Percentiles rank a stretch among this genome's conserved stretches.
phyloP scores from a whole-genome alignment of 495 filamentous ascomycete genomes.

The Talaromyces proteolyticus region DNA sequence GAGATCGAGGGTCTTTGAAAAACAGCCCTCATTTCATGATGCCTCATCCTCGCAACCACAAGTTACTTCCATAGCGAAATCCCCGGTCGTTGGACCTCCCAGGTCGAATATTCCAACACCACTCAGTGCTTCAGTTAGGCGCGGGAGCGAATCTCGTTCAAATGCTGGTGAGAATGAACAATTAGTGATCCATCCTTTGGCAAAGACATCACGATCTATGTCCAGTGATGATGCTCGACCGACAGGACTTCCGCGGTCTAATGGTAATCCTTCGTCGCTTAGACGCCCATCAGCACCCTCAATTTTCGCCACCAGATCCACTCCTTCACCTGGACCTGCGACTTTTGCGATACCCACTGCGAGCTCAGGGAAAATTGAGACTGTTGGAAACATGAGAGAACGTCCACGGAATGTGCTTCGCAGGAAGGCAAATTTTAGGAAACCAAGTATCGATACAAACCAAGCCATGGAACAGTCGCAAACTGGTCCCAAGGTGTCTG shows the following conservation, averaged over 20 bases:
- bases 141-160: slow-evolving; percentile 22
- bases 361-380: slow-evolving; percentile 6
- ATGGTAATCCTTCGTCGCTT: slow-evolving; percentile 12
- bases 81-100: slow-evolving; percentile 12
- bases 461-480: not conserved
- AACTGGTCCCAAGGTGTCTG: too few relatives aligned
- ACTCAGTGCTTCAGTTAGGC: slow-evolving; percentile 15
- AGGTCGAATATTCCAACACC: slow-evolving; percentile 25
- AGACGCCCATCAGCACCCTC: slow-evolving; percentile 6
- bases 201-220: slow-evolving; percentile 14
- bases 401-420: slow-evolving; percentile 37
- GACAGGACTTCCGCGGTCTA: slow-evolving; percentile 27
- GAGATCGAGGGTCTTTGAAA: slow-evolving; percentile 26
- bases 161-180: slow-evolving; percentile 21
- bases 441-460: not conserved
- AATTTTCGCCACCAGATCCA: slow-evolving; percentile 9
- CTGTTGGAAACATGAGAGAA: slow-evolving; percentile 13
- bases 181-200: slow-evolving; percentile 14
- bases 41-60: slow-evolving; percentile 17
- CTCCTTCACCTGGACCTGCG: slow-evolving; percentile 12
- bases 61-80: slow-evolving; percentile 10
- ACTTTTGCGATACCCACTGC: slow-evolving; percentile 10
- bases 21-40: slow-evolving; percentile 18
- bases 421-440: slow-evolving; percentile 21
- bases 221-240: slow-evolving; percentile 17